Conservation (phyloP, 306 rosid species). For the Rubus parviflorus region DNA sequence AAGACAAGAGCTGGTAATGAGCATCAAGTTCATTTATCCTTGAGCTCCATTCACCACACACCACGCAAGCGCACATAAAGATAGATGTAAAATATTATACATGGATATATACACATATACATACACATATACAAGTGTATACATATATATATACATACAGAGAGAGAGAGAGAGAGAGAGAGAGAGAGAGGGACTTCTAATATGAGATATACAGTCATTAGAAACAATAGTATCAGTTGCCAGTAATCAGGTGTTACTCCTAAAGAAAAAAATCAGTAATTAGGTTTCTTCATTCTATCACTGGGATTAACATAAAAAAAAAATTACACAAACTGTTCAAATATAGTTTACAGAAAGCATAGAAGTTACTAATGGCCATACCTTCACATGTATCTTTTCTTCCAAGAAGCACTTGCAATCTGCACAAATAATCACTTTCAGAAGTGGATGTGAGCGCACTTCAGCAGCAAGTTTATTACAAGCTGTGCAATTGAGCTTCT, state of each 20-base stretch:
- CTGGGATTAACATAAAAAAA: background rate
- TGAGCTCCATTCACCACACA: background rate
- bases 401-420: conserved; percentile 59
- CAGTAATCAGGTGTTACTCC: background rate
- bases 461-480: conserved; percentile 55
- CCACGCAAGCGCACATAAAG: background rate
- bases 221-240: background rate
- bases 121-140: background rate
- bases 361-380: conserved; percentile 27
- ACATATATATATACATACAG: background rate
- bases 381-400: conserved; percentile 51
- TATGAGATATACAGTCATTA: background rate
- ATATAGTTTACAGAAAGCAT: background rate
- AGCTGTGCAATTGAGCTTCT: conserved; percentile 60
- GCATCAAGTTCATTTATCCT: background rate
- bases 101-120: background rate
- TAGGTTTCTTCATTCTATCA: background rate
- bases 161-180: conserved; percentile 4
- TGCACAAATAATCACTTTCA: conserved; percentile 68
- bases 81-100: background rate
- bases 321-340: background rate
- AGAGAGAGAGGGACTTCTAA: background rate
- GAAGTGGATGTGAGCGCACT: conserved; percentile 62
- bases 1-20: background rate
- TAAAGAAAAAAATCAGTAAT: background rate